Percentiles rank a stretch among this genome's conserved stretches.
Evolutionary conservation across 495 filamentous ascomycete genomes (phyloP).

Genomic region (Neurospora africana): DNA sequence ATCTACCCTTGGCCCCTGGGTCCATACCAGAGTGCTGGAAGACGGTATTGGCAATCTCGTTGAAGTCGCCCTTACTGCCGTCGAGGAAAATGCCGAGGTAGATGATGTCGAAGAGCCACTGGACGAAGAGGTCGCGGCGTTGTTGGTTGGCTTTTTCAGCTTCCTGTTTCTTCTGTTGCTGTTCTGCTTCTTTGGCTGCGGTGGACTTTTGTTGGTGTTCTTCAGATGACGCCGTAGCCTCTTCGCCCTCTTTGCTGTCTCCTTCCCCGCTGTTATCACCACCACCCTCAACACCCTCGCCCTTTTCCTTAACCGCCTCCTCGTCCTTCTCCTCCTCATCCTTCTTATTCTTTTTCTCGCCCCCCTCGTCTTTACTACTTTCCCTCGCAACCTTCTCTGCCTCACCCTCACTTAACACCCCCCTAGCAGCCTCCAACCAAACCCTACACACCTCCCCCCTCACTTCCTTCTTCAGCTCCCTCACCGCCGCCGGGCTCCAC

Average conservation of each 20-base stretch:
- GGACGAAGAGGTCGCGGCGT: constrained; percentile 48
- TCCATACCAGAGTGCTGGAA: constrained; percentile 37
- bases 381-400: not conserved
- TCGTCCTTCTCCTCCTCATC: not conserved
- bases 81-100: constrained; percentile 47
- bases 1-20: constrained; percentile 31
- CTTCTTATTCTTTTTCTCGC: not conserved
- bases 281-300: too few relatives aligned
- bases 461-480: constrained; percentile 48
- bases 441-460: constrained; percentile 31
- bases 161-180: not conserved
- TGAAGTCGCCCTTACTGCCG: constrained; percentile 28
- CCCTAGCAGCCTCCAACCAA: constrained; percentile 31
- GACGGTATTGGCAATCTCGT: constrained; percentile 35
- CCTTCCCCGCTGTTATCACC: constrained; percentile 3
- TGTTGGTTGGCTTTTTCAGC: constrained; percentile 14
- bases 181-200: constrained; percentile 1
- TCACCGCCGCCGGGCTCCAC: constrained; percentile 66
- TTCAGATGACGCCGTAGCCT: too few relatives aligned
- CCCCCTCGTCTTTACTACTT: not conserved
- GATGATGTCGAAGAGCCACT: constrained; percentile 67
- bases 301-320: not conserved
- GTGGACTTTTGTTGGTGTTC: constrained; percentile 3
- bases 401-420: not conserved
- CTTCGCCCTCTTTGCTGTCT: constrained; percentile 20